Percentiles rank a stretch among this genome's conserved stretches.
These are phyloP conservation scores for Metarhizium humberi DNA, from an alignment of 2,329 filamentous ascomycete genomes.

Conservation along the genomic window DNA sequence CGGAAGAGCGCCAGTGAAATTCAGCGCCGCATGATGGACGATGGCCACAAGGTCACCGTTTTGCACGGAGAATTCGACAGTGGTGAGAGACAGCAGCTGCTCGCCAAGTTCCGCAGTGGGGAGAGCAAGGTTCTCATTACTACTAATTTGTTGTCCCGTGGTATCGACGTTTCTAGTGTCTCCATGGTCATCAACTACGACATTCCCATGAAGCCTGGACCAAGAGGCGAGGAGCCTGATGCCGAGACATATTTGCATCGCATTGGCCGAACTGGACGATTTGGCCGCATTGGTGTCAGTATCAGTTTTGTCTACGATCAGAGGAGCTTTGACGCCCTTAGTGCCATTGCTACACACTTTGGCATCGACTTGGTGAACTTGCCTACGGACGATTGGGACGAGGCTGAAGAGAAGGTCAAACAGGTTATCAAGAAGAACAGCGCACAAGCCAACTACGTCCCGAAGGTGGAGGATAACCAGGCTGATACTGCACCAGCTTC, in stretches of 20 bases:
- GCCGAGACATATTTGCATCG: slow-evolving; percentile 95
- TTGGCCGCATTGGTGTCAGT: slow-evolving; percentile 90
- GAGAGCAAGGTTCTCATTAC: slow-evolving; percentile 94
- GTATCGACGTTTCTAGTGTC: slow-evolving; percentile 84
- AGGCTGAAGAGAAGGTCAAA: slow-evolving; percentile 75
- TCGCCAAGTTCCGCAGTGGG: slow-evolving; percentile 78
- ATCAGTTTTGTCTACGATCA: slow-evolving; percentile 90
- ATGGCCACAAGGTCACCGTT: slow-evolving; percentile 87
- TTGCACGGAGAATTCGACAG: slow-evolving; percentile 86
- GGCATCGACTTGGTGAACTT: slow-evolving; percentile 72
- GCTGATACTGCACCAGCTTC: slow-evolving; percentile 14
- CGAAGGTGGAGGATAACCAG: slow-evolving; percentile 31
- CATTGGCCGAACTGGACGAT: slow-evolving; percentile 93
- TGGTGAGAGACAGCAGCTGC: slow-evolving; percentile 68
- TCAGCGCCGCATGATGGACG: slow-evolving; percentile 72
- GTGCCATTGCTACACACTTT: slow-evolving; percentile 72
- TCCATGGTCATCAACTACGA: slow-evolving; percentile 99
- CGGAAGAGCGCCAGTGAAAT: slow-evolving; percentile 80
- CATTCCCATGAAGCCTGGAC: slow-evolving; percentile 54
- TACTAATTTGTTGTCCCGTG: slow-evolving; percentile 91
- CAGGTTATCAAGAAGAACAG: slow-evolving; percentile 65
- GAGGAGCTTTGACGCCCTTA: slow-evolving; percentile 69
- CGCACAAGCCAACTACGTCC: slow-evolving; percentile 45
- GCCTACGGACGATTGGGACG: slow-evolving; percentile 82
- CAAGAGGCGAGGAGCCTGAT: slow-evolving; percentile 72